Evolutionary conservation across 1,139 yeast species (phyloP).

Genomic region (Geotrichum carabidarum): DNA sequence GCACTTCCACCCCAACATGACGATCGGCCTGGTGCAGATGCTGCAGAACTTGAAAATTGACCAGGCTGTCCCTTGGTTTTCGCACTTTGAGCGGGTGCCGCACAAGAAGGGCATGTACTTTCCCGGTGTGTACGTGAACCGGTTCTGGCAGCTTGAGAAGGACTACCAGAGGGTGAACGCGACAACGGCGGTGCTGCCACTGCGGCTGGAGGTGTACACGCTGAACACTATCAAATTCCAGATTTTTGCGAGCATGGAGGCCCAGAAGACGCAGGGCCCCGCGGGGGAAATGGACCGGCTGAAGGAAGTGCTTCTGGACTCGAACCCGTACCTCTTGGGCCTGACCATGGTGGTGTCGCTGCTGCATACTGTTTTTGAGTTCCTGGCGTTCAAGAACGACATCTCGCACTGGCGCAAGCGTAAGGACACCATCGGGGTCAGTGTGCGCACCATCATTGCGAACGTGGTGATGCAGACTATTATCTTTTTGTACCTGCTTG

Average conservation of each 20-base stretch:
- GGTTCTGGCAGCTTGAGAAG: constrained; percentile 40
- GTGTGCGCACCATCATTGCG: constrained; percentile 41
- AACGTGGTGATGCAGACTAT: constrained; percentile 41
- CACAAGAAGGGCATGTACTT: constrained; percentile 25
- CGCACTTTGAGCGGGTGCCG: constrained; percentile 4
- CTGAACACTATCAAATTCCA: constrained; percentile 36
- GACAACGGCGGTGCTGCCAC: constrained; percentile 28
- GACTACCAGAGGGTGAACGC: constrained; percentile 37
- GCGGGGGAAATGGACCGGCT: constrained; percentile 37
- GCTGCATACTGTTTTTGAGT: constrained; percentile 39
- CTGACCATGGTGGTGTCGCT: constrained; percentile 38
- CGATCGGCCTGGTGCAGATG: constrained; percentile 27
- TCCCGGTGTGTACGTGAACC: constrained; percentile 36
- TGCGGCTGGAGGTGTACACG: constrained; percentile 34
- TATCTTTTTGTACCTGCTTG: constrained; percentile 39
- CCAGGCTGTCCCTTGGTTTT: constrained; percentile 8
- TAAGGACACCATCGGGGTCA: constrained; percentile 41
- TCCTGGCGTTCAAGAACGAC: constrained; percentile 41
- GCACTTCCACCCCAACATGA: constrained; percentile 40
- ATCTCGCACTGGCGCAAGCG: constrained; percentile 41
- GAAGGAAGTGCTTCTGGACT: constrained; percentile 39
- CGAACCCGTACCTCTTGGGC: constrained; percentile 38
- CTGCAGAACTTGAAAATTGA: constrained; percentile 9
- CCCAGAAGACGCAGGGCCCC: constrained; percentile 27
- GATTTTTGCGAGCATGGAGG: constrained; percentile 31